Base-by-base conservation (phyloP, 2,329 filamentous ascomycete genomes). In the Atkinsonella texensis region DNA sequence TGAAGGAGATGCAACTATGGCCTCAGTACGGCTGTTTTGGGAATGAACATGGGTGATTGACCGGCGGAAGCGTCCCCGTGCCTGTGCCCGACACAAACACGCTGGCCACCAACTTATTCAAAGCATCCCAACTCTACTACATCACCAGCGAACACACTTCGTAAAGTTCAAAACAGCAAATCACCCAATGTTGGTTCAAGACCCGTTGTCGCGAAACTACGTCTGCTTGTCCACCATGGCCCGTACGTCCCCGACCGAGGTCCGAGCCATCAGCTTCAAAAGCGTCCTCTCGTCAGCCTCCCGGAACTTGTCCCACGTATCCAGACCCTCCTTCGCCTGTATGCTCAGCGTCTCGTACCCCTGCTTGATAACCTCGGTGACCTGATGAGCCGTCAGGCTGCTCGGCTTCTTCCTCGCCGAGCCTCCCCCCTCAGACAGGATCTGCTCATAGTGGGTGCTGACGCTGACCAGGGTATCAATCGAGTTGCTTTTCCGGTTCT, bases 311-410 rank as follows among this genome's bases (percentile, higher is more conserved):
- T 89, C 87, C 87, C 89, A 95, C 39, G 83, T 81, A 65, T 91
- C 90, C 58, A 95, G 66, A 0, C 87, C 90, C 63, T 95, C 90
- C 61, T 84, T 89, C 0, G 88, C 83, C 68, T 94, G 87, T 51
- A 98, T 94, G 56, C 86, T 91, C 60, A 98, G 69, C 38, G 90
- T 95, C 67, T 97, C 91, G 63, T 97, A 97, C 0, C 93, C 93
- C 66, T 94, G 86, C 70, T 95, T 95, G 67, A 98, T 97, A 31
- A 96, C 87, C 57, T 87, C 85, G 42, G 85, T 84, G 40, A 98
- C 89, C 65, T 96, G 87, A 48, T 81, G 75, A 39, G 85, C 89
- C 53, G 87, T 95, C 54, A 96, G 71, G 58, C 86, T 81, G 60
- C 81, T 85, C 54, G 80, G 77, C 58, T 68, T 75, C 54, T 68